Evolutionary conservation across 2,329 filamentous ascomycete genomes (phyloP).

Genomic region (Hypoxylon sp.): DNA sequence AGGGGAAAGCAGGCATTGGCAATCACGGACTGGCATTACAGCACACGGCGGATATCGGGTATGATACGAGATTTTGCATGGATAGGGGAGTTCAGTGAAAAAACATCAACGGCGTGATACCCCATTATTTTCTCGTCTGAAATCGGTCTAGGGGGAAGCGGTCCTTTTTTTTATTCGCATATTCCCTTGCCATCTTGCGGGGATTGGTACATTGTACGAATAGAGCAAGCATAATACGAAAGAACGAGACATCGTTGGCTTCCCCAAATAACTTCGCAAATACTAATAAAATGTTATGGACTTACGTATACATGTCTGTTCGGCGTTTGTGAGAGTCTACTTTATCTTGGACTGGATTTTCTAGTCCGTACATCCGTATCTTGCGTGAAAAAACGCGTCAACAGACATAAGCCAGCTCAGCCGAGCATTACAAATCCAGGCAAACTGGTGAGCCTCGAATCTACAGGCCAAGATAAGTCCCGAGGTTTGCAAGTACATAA

Average conservation of each 20-base stretch:
- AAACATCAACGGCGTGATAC: slow-evolving; percentile 43
- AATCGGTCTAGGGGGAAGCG: slow-evolving; percentile 5
- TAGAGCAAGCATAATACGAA: neutral
- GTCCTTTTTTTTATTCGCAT: slow-evolving; percentile 17
- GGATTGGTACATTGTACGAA: slow-evolving; percentile 5
- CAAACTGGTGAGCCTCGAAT: neutral
- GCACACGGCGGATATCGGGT: slow-evolving; percentile 21
- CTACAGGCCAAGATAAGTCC: neutral
- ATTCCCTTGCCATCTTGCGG: slow-evolving; percentile 1
- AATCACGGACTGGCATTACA: slow-evolving; percentile 26
- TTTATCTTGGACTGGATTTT: neutral
- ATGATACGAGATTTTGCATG: slow-evolving; percentile 38
- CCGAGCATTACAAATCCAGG: neutral
- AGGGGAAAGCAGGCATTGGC: slow-evolving; percentile 18
- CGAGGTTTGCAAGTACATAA: neutral
- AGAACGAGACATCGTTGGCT: neutral
- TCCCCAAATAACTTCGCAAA: neutral
- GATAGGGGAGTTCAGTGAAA: slow-evolving; percentile 43
- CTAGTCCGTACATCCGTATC: neutral
- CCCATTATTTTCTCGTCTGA: slow-evolving; percentile 32
- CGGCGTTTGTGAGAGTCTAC: neutral
- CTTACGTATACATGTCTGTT: neutral
- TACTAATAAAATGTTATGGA: too few species aligned
- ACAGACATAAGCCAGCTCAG: neutral
- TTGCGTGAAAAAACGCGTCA: neutral